Conservation (phyloP, 345 rosid species). For the Rhodamnia rubescens region DNA sequence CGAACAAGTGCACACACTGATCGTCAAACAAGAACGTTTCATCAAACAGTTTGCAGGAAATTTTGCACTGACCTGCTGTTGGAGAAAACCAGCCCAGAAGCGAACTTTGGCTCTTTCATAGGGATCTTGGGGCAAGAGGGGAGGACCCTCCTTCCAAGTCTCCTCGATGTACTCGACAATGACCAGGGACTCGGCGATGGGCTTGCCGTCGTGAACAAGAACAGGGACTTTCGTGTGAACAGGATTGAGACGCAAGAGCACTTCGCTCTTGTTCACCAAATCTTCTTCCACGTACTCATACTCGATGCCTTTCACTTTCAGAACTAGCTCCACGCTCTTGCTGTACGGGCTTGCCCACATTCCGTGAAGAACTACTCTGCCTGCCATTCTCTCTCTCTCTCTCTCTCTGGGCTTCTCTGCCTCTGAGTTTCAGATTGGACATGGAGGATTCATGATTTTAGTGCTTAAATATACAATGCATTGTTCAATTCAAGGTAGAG, state of each 20-base stretch:
- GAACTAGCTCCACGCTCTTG: conserved; percentile 28
- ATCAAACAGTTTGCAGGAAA: neutral
- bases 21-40: neutral
- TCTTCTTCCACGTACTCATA: conserved; percentile 35
- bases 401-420: neutral
- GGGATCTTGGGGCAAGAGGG: conserved; percentile 29
- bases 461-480: neutral
- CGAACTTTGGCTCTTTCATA: conserved; percentile 17
- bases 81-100: conserved; percentile 28
- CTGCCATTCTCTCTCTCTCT: conserved; percentile 14
- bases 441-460: neutral
- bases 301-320: conserved; percentile 24
- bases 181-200: conserved; percentile 18
- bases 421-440: neutral
- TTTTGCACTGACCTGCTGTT: neutral
- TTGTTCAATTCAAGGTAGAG: neutral
- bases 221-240: conserved; percentile 33
- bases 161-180: conserved; percentile 40
- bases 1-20: neutral
- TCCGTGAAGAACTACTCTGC: conserved; percentile 22
- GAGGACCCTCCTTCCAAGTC: conserved; percentile 20
- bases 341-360: conserved; percentile 18
- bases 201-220: conserved; percentile 36
- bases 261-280: conserved; percentile 21
- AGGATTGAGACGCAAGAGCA: conserved; percentile 11